These are phyloP conservation scores for Quercus rubra DNA, from an alignment of 306 rosid genomes.

Conservation along the genomic window DNA sequence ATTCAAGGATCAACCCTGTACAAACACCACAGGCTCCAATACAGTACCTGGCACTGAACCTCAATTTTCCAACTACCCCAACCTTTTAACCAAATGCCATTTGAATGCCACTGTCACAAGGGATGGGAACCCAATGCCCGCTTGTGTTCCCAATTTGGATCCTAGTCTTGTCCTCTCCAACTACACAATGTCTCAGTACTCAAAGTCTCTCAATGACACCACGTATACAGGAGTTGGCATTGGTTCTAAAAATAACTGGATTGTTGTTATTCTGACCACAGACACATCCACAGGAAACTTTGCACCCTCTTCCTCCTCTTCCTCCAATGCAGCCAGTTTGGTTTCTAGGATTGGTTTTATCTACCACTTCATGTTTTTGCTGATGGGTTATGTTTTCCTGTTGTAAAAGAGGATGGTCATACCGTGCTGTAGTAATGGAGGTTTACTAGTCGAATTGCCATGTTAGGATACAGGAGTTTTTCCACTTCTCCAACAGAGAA, in stretches of 20 bases:
- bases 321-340: constrained; percentile 32
- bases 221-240: constrained; percentile 66
- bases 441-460: constrained; percentile 8
- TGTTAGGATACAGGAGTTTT: constrained; percentile 2
- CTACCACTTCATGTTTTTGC: constrained; percentile 37
- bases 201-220: constrained; percentile 64
- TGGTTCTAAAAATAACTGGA: constrained; percentile 75
- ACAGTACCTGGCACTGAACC: constrained; percentile 90
- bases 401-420: constrained; percentile 33
- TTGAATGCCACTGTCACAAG: constrained; percentile 70
- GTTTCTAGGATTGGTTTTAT: constrained; percentile 40
- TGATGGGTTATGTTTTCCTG: constrained; percentile 39
- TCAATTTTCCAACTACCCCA: constrained; percentile 62
- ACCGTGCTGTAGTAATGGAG: constrained; percentile 21
- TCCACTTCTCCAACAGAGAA: background rate
- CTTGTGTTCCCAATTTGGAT: constrained; percentile 70
- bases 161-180: constrained; percentile 61
- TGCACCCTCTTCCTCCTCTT: constrained; percentile 19
- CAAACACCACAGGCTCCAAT: constrained; percentile 88
- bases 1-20: constrained; percentile 75
- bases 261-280: constrained; percentile 75
- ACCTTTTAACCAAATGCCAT: constrained; percentile 61
- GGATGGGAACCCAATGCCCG: constrained; percentile 72
- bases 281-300: constrained; percentile 68
- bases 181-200: constrained; percentile 79